A percentile compares a stretch with the other conserved stretches of the same genome.
phyloP scores from a whole-genome alignment of 345 rosid species.

The Sonneratia caseolaris region DNA sequence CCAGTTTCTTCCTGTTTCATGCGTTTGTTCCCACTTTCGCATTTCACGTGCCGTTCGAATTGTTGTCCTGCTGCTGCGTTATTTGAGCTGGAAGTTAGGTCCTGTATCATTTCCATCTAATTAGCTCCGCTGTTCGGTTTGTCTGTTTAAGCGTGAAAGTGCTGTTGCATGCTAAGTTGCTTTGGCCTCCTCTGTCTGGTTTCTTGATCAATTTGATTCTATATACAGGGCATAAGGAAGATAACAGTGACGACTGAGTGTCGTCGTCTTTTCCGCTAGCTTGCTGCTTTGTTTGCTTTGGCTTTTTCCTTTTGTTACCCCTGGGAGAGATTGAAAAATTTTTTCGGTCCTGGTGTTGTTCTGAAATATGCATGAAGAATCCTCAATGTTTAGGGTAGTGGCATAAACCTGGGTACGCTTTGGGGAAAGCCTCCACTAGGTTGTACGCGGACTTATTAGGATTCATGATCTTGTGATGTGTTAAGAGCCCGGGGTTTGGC shows the following conservation, averaged over 20 bases:
- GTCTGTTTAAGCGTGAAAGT: background rate
- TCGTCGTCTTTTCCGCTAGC: background rate
- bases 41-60: background rate
- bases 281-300: background rate
- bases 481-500: background rate
- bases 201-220: background rate
- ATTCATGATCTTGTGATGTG: background rate
- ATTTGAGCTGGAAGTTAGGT: background rate
- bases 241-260: too few relatives aligned
- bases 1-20: background rate
- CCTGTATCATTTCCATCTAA: background rate
- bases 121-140: background rate
- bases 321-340: background rate
- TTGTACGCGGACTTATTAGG: background rate
- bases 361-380: background rate
- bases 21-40: background rate
- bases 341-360: background rate
- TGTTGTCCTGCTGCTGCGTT: background rate
- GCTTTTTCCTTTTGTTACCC: background rate
- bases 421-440: background rate
- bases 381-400: background rate
- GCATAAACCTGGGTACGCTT: background rate
- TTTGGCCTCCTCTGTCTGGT: background rate
- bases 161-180: background rate
- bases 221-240: background rate